Evolutionary conservation across 140 eudicot genomes (phyloP), one percentile per base, ranked within the genome.

Genomic region (Flaveria floridana): DNA sequence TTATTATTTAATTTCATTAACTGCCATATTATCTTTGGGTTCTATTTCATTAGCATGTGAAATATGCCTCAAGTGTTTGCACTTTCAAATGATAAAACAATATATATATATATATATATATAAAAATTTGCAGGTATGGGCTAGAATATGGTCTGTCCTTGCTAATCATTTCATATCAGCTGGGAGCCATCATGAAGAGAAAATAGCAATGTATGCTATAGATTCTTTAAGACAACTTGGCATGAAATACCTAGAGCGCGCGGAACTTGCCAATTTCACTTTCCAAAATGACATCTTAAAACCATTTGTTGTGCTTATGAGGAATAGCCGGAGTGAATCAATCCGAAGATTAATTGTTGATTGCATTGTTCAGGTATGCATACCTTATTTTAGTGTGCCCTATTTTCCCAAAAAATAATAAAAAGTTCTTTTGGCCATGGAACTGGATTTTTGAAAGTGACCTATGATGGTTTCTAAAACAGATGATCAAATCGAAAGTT

Each of bases 111-210:
- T 21, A 21, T 21, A 21, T 21, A 21, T 21, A 21, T 21, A 21
- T 21, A 21, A 0, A 56, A 58, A 34, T 65, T 59, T 79, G 73
- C 86, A 94, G 99, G 99, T 94, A 52, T 94, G 99, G 99, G 99
- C 97, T 21, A 88, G 97, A 84, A 94, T 94, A 80, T 94, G 99
- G 99, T 84, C 94, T 73, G 99, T 94, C 66, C 82, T 94, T 80
- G 91, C 99, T 11, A 86, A 78, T 81, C 99, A 94, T 82, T 94
- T 94, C 75, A 94, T 94, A 41, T 82, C 86, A 65, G 99, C 99
- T 79, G 99, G 99, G 77, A 94, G 99, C 73, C 99, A 94, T 85
- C 97, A 71, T 71, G 97, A 94, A 76, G 99, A 94, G 85, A 94
- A 91, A 82, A 89, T 94, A 70, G 97, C 99, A 47, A 94, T 90